Conservation (phyloP, 768 basidiomycete species). For the Dioszegia hungarica region DNA sequence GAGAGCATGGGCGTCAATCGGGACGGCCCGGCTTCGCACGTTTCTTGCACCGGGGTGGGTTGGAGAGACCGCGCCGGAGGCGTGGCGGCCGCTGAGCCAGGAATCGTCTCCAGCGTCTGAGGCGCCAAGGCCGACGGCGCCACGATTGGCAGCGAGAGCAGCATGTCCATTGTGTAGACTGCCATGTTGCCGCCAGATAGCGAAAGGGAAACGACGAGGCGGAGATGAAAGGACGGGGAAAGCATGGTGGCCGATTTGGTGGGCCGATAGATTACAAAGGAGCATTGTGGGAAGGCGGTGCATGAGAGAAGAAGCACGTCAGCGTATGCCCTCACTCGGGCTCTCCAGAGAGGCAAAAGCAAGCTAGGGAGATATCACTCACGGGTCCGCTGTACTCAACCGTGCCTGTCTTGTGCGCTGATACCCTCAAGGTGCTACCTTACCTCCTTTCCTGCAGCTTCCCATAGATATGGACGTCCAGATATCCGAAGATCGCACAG, state of each 20-base stretch:
- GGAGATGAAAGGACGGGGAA: background rate
- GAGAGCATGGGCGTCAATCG: slow-evolving; percentile 1
- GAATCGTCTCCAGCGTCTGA: slow-evolving; percentile 28
- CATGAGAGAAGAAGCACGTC: background rate
- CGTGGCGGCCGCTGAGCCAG: slow-evolving; percentile 29
- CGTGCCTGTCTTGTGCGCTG: no score
- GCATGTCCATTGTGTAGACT: background rate
- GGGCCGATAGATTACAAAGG: background rate
- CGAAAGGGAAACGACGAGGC: background rate
- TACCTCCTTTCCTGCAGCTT: no score
- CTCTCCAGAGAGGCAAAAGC: no score
- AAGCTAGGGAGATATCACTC: no score
- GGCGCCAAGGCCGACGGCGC: slow-evolving; percentile 22
- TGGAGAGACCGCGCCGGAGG: slow-evolving; percentile 11
- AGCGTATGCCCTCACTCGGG: no score
- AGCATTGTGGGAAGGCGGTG: background rate
- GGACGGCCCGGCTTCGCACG: slow-evolving; percentile 20
- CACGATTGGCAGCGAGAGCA: background rate
- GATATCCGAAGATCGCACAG: no score
- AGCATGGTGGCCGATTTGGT: background rate
- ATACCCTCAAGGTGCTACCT: no score
- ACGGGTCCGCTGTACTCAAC: no score
- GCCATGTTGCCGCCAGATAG: background rate
- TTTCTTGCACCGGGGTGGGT: background rate
- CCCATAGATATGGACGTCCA: no score